These are phyloP conservation scores for Candida manassasensis DNA, from an alignment of 805 yeast species.

Conservation along the genomic window DNA sequence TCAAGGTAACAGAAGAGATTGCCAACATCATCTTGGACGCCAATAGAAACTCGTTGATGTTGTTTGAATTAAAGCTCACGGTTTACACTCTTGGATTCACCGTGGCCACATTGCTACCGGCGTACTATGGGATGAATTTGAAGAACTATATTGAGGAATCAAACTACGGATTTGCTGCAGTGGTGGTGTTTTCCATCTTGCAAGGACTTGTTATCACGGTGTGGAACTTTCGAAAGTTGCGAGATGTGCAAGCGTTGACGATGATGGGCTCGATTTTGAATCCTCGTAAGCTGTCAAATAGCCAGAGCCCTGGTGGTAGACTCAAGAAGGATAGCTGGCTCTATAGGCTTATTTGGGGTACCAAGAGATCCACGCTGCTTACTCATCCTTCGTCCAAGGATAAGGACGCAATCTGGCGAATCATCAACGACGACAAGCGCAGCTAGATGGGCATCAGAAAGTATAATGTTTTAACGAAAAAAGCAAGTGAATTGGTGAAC, in stretches of 20 bases:
- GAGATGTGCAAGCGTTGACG: slow-evolving; percentile 62
- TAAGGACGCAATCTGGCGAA: slow-evolving; percentile 38
- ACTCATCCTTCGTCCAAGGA: slow-evolving; percentile 32
- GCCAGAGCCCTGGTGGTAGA: slow-evolving; percentile 8
- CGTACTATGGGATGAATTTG: slow-evolving; percentile 85
- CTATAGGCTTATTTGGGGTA: slow-evolving; percentile 23
- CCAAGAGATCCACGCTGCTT: slow-evolving; percentile 14
- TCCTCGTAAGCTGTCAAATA: background rate
- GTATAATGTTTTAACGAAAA: too few relatives aligned
- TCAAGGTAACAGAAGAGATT: slow-evolving; percentile 87
- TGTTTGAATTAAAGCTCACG: slow-evolving; percentile 76
- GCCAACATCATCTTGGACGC: slow-evolving; percentile 89
- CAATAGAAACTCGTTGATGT: slow-evolving; percentile 84
- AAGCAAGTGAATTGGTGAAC: too few relatives aligned
- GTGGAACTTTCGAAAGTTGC: slow-evolving; percentile 52
- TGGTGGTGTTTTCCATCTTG: slow-evolving; percentile 47
- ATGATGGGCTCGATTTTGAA: slow-evolving; percentile 37
- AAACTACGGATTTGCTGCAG: slow-evolving; percentile 54
- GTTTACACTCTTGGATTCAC: slow-evolving; percentile 83
- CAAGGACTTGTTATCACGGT: slow-evolving; percentile 53
- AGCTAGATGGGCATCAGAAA: slow-evolving; percentile 5
- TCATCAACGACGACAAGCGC: slow-evolving; percentile 31
- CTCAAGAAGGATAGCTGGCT: slow-evolving; percentile 13
- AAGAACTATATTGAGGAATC: slow-evolving; percentile 75
- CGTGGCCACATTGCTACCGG: slow-evolving; percentile 79